Conservation (phyloP, 1,284 basidiomycete genomes). For the Gymnopus androsaceus region DNA sequence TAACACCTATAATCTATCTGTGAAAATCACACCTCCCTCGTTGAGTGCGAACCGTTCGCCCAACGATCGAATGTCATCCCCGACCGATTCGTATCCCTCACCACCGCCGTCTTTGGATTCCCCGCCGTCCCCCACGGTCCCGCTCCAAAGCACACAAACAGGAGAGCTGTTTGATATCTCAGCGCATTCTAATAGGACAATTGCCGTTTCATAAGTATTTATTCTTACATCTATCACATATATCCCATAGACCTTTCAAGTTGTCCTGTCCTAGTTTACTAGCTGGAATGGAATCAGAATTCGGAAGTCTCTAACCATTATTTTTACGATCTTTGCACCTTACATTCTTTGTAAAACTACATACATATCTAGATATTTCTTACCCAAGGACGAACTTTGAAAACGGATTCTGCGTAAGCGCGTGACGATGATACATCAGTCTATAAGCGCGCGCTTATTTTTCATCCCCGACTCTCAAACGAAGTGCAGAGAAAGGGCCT, state of each 20-base stretch:
- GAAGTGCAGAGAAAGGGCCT: too few species aligned
- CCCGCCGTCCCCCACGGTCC: slow-evolving; percentile 41
- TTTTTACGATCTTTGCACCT: slow-evolving; percentile 1
- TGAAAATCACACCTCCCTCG: slow-evolving; percentile 28
- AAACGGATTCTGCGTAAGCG: too few species aligned
- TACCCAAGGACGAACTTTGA: too few species aligned
- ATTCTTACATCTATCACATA: slow-evolving; percentile 3
- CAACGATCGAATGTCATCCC: slow-evolving; percentile 32
- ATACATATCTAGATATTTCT: background rate
- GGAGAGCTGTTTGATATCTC: slow-evolving; percentile 3
- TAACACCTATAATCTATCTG: slow-evolving; percentile 19
- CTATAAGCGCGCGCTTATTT: background rate
- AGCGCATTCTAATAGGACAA: slow-evolving; percentile 7
- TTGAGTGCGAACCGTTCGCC: slow-evolving; percentile 23
- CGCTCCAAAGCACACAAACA: background rate
- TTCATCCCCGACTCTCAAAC: too few species aligned
- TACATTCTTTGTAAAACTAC: background rate
- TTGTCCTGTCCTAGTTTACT: background rate
- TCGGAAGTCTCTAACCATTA: background rate
- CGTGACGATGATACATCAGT: too few species aligned
- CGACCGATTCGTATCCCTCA: slow-evolving; percentile 69
- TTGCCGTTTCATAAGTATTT: slow-evolving; percentile 7
- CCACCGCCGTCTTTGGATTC: slow-evolving; percentile 76
- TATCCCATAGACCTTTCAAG: background rate
- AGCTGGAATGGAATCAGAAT: background rate